Conservation (phyloP, 2,329 filamentous ascomycete genomes). For the Trichoderma sp. region DNA sequence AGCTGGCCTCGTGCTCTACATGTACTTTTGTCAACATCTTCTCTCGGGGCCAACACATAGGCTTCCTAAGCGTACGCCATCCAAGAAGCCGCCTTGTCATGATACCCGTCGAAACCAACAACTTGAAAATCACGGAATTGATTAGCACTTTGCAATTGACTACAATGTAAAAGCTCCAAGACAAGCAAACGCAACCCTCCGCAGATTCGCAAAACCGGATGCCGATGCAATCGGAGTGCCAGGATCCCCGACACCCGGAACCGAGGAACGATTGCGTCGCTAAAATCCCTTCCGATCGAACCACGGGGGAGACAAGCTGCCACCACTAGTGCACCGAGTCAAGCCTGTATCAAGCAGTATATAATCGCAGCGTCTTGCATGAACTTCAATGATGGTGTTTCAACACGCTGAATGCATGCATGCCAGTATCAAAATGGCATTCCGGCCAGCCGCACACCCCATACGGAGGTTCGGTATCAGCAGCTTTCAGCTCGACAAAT, state of each 20-base stretch:
- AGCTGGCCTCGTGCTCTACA: not conserved
- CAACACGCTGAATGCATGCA: not conserved
- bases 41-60: not conserved
- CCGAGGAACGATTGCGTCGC: not conserved
- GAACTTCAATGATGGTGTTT: not conserved
- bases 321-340: not conserved
- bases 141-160: too few relatives aligned
- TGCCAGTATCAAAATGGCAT: not conserved
- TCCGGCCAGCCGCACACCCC: not conserved
- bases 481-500: constrained; percentile 26
- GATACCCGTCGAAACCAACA: not conserved
- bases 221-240: not conserved
- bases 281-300: not conserved
- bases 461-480: not conserved
- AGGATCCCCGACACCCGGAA: not conserved
- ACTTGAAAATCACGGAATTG: too few relatives aligned
- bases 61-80: not conserved
- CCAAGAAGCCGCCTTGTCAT: not conserved
- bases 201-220: not conserved
- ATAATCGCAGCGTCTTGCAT: not conserved
- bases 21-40: too few relatives aligned
- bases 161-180: not conserved
- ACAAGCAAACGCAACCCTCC: not conserved
- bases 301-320: not conserved
- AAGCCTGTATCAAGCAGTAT: not conserved